Conservation (phyloP, 257 asterid genomes). For the Petunia secreta region DNA sequence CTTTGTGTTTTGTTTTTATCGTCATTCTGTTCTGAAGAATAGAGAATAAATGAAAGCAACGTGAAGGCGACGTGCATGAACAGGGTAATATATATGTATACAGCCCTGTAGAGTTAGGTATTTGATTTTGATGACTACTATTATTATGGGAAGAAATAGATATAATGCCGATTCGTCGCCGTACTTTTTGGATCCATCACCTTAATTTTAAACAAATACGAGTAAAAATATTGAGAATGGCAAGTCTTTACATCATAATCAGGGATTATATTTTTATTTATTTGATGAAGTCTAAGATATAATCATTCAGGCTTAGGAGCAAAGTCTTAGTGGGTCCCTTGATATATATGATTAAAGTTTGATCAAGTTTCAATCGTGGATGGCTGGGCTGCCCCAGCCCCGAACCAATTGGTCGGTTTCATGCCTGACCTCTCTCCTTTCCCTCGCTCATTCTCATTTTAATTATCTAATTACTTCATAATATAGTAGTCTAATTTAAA, state of each 20-base stretch:
- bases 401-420: no score
- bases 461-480: no score
- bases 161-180: slow-evolving; percentile 43
- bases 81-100: slow-evolving; percentile 26
- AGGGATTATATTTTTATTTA: background rate
- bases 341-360: background rate
- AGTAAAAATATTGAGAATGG: background rate
- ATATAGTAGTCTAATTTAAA: no score
- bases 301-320: slow-evolving; percentile 65
- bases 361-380: no score
- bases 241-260: no score
- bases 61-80: slow-evolving; percentile 63
- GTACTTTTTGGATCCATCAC: slow-evolving; percentile 43
- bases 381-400: no score
- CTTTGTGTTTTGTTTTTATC: background rate
- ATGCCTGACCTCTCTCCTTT: no score
- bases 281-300: slow-evolving; percentile 49
- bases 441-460: no score
- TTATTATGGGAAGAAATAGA: slow-evolving; percentile 3
- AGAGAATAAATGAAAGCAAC: slow-evolving; percentile 34
- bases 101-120: slow-evolving; percentile 40
- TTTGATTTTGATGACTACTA: slow-evolving; percentile 25
- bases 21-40: slow-evolving; percentile 25
- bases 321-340: slow-evolving; percentile 63
- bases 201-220: background rate